Conservation (phyloP, 495 filamentous ascomycete genomes). For the Xylaria bambusicola region DNA sequence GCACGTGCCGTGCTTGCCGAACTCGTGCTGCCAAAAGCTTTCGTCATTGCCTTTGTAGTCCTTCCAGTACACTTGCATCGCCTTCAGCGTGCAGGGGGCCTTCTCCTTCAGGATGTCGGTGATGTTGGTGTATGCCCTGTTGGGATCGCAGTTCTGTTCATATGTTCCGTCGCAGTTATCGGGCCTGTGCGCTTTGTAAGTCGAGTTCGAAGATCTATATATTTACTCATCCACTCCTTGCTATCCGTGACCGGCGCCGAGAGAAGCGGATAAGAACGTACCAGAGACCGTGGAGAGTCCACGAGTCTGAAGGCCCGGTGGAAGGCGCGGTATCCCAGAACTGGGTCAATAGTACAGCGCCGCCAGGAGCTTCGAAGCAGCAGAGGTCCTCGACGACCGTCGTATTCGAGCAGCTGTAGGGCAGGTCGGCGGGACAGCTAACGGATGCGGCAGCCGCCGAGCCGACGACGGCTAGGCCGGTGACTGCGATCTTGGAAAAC, state of each 20-base stretch:
- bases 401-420: conserved; percentile 43
- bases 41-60: conserved; percentile 56
- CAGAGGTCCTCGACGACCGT: conserved; percentile 55
- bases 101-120: conserved; percentile 35
- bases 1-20: conserved; percentile 77
- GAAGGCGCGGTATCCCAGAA: conserved; percentile 79
- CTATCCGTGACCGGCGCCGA: too few relatives aligned
- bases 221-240: background rate
- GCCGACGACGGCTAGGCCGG: background rate
- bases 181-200: conserved; percentile 44
- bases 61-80: conserved; percentile 75
- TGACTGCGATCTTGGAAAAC: background rate
- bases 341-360: conserved; percentile 74
- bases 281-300: conserved; percentile 85
- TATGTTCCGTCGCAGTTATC: conserved; percentile 80
- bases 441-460: conserved; percentile 18
- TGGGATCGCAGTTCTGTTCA: conserved; percentile 64
- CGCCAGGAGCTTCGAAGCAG: conserved; percentile 79
- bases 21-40: conserved; percentile 79
- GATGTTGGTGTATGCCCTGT: conserved; percentile 68
- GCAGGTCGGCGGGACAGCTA: conserved; percentile 30
- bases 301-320: conserved; percentile 70
- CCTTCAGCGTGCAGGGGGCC: conserved; percentile 46
- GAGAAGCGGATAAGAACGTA: conserved; percentile 5
- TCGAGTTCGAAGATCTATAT: too few relatives aligned